Percentiles rank a stretch among this genome's conserved stretches.
Evolutionary conservation across 257 asterid genomes (phyloP).

Genomic region (Solanum lignicaule): DNA sequence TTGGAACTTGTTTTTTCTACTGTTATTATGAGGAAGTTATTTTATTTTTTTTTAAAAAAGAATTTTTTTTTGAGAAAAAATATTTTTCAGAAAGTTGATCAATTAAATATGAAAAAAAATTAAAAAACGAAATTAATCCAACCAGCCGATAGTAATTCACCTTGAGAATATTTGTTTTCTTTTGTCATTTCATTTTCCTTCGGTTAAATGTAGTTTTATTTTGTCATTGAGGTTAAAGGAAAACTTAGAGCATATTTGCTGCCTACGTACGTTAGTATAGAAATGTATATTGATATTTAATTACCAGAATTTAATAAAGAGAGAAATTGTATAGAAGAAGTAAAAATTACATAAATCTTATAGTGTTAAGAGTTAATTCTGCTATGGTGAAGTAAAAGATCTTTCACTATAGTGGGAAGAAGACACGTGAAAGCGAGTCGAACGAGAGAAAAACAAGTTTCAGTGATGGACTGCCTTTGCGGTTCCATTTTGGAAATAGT

Average conservation of each 20-base stretch:
- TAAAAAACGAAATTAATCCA: too few species aligned
- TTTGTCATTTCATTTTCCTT: not conserved
- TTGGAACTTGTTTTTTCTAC: too few species aligned
- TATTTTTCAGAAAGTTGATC: not conserved
- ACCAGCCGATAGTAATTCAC: too few species aligned
- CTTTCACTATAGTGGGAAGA: not conserved
- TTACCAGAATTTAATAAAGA: not conserved
- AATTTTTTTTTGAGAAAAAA: not conserved
- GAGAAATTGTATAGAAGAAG: not conserved
- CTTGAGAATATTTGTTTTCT: too few species aligned
- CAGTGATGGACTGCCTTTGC: rapidly evolving
- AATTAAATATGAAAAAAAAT: too few species aligned
- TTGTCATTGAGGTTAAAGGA: not conserved
- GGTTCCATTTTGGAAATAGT: too few species aligned
- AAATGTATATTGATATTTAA: not conserved
- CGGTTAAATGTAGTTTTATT: not conserved
- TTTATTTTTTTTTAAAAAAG: too few species aligned
- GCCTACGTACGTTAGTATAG: not conserved
- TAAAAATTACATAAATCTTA: not conserved
- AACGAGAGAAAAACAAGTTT: too few species aligned
- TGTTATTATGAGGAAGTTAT: not conserved
- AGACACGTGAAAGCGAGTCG: too few species aligned
- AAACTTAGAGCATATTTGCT: not conserved
- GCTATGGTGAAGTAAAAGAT: too few species aligned
- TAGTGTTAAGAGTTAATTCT: too few species aligned